Evolutionary conservation across 2,329 filamentous ascomycete species (phyloP), one percentile per base, ranked within the genome.

Genomic region (Phialophora tarda): DNA sequence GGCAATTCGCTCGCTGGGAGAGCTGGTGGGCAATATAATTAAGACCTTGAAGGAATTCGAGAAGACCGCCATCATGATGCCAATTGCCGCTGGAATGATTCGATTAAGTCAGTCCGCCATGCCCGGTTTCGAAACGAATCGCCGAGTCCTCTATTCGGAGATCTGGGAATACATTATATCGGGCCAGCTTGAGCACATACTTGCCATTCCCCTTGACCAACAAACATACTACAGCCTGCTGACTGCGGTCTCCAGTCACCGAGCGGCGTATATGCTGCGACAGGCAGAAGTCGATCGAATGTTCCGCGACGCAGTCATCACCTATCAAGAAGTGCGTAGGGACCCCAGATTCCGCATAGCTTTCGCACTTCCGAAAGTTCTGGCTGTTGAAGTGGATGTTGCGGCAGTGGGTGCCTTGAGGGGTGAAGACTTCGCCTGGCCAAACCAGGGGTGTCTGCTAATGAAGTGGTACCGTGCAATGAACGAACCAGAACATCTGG

Each of bases 1-100:
- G 48, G 2, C 48, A 4, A 51, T 14, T 4, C 24, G 24, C 11
- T 51, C 48, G 14, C 21, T 28, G 10, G 6, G 21, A 28, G 48
- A 51, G 5, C 5, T 51, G n/a, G 10, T 51, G 6, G 24, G 10
- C 48, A 51, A 56, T 11, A 4, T 56, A 12, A 17, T 34, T 2
- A 34, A 56, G n/a, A n/a, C 6, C 28, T 21, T 56, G 30, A 56
- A 28, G n/a, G 53, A 56, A 23, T 56, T 56, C 8, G 53, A 56
- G 28, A 56, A 4, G 53, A n/a, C n/a, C 4, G 28, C 24, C 26
- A 32, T 56, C 53, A 38, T 56, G 7, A 8, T 28, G 53, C 26
- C 53, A 17, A 56, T 56, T 56, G 53, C 53, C 3, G 12, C 53
- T 7, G 14, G 30, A 1, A 30, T 56, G n/a, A 21, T 4, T 28